Base-by-base conservation (phyloP, 1,284 basidiomycete genomes). In the Ustilago loliicola region DNA sequence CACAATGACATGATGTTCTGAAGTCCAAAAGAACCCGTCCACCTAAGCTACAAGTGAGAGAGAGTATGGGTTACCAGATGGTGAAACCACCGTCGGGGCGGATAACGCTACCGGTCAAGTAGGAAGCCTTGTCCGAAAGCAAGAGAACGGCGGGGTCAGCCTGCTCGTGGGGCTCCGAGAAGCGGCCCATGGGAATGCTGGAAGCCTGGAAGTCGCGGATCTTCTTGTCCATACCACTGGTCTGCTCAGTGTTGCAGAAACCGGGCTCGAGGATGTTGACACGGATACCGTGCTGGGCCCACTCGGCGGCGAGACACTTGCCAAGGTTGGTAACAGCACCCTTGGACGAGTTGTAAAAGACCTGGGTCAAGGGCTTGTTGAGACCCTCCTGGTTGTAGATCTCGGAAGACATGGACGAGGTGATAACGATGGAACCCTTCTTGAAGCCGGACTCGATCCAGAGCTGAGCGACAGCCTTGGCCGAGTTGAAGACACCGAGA, bases 241-340 rank as follows among this genome's bases (percentile, higher is more conserved):
- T 86, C 83, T 86, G 85, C 77, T 86, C 85, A 23, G 85, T 86
- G 73, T 85, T 82, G 75, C 84, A 85, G 82, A 85, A 82, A 11
- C 81, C 83, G 21, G 83, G 83, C 72, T 84, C 81, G 32, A 86
- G 72, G 19, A 85, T 83, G 76, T 86, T 86, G 63, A 86, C 85
- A 30, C 85, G 79, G 66, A 86, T 86, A 27, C 83, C 73, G 69
- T 86, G 74, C 59, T 80, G 58, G 50, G 84, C 84, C 79, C 83
- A 86, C 75, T 86, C 85, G 55, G 82, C 84, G 19, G 85, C 85
- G 15, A 86, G 84, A 69, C 85, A 83, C 79, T 83, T 85, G 63
- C 83, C 84, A 60, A 86, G 79, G 82, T 86, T 86, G 63, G 84
- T 85, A n/a, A 81, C 84, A 52, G 85, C 85, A 48, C 84, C 82